These are phyloP conservation scores for Pythium sp. DNA, from an alignment of 352 stramenopile genomes.

Conservation along the genomic window DNA sequence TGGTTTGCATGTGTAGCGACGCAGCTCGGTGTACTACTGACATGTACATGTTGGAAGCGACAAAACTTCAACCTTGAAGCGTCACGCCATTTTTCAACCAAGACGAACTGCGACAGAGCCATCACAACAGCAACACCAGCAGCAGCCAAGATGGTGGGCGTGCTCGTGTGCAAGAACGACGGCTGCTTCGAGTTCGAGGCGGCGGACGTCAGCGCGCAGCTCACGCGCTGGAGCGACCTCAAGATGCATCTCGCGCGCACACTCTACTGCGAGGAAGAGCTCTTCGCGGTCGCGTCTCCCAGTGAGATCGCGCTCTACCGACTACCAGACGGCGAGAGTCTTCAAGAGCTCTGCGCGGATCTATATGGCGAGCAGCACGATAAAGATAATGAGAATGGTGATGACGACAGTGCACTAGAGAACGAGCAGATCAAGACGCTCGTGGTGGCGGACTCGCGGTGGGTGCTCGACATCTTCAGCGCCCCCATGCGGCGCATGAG, in stretches of 20 bases:
- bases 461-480: conserved; percentile 78
- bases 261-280: conserved; percentile 71
- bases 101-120: neutral
- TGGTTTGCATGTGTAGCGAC: neutral
- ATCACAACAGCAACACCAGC: neutral
- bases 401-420: neutral
- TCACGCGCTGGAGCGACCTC: conserved; percentile 37
- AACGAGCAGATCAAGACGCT: conserved; percentile 19
- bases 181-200: conserved; percentile 68
- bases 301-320: conserved; percentile 62
- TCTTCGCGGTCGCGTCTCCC: conserved; percentile 56
- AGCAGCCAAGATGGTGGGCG: conserved; percentile 34
- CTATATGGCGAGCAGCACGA: neutral
- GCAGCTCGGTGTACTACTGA: neutral
- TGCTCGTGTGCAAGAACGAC: conserved; percentile 81
- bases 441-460: conserved; percentile 45
- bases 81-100: neutral
- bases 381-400: conserved; percentile 11
- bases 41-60: no score
- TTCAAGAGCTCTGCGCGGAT: conserved; percentile 19
- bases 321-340: conserved; percentile 43
- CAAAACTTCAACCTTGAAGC: neutral
- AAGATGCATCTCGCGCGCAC: conserved; percentile 58
- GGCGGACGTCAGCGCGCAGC: conserved; percentile 23
- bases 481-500: conserved; percentile 45